phyloP scores from a whole-genome alignment of 495 filamentous ascomycete genomes.

The Aspergillus diversus region DNA sequence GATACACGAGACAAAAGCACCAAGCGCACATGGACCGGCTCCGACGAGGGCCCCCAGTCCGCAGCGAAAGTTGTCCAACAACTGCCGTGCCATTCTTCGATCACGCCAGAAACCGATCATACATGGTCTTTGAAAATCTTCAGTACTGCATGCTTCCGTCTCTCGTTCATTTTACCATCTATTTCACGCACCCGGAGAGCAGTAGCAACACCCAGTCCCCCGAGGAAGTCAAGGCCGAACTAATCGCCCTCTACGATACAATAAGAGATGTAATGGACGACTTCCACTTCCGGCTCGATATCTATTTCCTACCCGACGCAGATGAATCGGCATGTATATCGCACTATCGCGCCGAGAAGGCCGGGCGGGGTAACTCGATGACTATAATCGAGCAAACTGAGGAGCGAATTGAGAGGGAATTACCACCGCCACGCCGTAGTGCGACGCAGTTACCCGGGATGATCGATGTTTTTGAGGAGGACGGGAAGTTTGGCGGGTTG shows the following conservation, averaged over 20 bases:
- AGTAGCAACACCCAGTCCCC: background rate
- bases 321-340: background rate
- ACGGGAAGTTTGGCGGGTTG: background rate
- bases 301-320: conserved; percentile 5
- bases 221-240: background rate
- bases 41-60: background rate
- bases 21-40: background rate
- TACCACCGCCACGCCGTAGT: background rate
- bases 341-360: conserved; percentile 4
- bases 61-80: background rate
- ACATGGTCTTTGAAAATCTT: conserved; percentile 13
- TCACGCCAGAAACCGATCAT: conserved; percentile 1
- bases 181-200: background rate
- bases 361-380: background rate
- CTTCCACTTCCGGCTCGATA: conserved; percentile 12
- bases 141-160: background rate
- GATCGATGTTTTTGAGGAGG: background rate
- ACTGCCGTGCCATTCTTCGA: conserved; percentile 14
- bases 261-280: background rate
- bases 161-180: background rate
- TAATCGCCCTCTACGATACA: background rate
- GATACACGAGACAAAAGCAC: background rate
- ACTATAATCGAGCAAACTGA: background rate
- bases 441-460: background rate
- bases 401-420: background rate